Percentiles rank a stretch among this genome's conserved stretches.
Evolutionary conservation across 208 protist species (phyloP).

Genomic region (Baffinella frigidus): DNA sequence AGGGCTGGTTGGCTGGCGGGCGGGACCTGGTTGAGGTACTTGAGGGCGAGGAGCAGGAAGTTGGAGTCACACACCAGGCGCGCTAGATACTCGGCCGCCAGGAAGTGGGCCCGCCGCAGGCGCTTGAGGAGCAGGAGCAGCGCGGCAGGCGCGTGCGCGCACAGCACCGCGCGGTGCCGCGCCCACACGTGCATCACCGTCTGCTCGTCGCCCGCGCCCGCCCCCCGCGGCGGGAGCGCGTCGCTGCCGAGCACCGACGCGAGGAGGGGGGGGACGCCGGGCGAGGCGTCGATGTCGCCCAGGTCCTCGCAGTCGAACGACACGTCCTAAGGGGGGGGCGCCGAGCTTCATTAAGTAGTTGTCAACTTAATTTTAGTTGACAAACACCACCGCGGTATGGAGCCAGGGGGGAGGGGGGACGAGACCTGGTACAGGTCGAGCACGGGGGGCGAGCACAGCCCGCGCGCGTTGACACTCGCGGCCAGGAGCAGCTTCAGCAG

Average conservation of each 20-base stretch:
- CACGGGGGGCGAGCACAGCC: not conserved
- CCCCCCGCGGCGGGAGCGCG: no score
- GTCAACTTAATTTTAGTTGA: no score
- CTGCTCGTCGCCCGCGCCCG: no score
- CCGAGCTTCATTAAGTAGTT: no score
- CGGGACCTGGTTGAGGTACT: not conserved
- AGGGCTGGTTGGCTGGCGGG: no score
- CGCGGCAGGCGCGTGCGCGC: not conserved
- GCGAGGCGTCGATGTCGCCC: no score
- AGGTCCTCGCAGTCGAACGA: no score
- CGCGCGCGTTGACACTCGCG: not conserved
- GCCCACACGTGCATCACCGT: no score
- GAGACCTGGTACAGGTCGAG: not conserved
- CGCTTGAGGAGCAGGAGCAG: not conserved
- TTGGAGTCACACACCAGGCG: not conserved
- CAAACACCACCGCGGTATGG: no score
- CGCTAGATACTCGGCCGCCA: not conserved
- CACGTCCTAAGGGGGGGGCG: no score
- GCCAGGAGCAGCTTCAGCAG: not conserved
- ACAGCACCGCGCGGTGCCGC: not conserved
- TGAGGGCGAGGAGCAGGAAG: constrained; percentile 8
- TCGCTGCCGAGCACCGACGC: no score
- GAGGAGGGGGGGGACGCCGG: no score
- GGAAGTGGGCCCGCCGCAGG: not conserved
- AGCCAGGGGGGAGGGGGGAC: not conserved